Evolutionary conservation across 768 basidiomycete genomes (phyloP).

Genomic region (Termitomyces sp.): DNA sequence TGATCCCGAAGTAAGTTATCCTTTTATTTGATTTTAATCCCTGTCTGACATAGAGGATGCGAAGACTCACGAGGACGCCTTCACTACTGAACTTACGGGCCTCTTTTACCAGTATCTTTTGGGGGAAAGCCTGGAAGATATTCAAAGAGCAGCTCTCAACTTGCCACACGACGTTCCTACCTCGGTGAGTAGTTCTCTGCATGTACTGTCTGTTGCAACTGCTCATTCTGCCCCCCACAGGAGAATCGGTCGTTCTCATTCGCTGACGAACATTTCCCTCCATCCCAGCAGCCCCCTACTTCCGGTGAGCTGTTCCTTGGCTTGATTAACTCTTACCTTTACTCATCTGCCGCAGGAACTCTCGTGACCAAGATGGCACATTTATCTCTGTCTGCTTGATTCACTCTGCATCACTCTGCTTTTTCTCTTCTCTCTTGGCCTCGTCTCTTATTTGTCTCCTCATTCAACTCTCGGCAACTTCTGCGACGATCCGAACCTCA

Average conservation of each 20-base stretch:
- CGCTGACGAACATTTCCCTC: neutral
- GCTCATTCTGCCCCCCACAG: no score
- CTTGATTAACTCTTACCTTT: neutral
- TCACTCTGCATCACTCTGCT: neutral
- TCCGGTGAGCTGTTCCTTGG: neutral
- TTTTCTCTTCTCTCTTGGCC: neutral
- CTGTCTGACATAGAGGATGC: neutral
- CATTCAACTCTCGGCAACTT: neutral
- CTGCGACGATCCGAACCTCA: neutral
- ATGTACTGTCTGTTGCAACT: no score
- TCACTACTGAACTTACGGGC: neutral
- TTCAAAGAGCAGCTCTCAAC: no score
- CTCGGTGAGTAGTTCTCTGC: no score
- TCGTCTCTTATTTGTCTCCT: neutral
- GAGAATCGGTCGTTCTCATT: neutral
- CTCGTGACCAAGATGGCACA: neutral
- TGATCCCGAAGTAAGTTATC: neutral
- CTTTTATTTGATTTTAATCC: neutral
- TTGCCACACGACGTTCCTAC: no score
- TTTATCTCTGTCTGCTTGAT: neutral
- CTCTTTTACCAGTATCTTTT: neutral
- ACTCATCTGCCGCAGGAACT: neutral
- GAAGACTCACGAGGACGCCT: neutral
- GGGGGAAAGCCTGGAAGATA: neutral
- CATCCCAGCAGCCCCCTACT: neutral